Evolutionary conservation across 768 basidiomycete genomes (phyloP).

Genomic region (Tricholoma saponaceum): DNA sequence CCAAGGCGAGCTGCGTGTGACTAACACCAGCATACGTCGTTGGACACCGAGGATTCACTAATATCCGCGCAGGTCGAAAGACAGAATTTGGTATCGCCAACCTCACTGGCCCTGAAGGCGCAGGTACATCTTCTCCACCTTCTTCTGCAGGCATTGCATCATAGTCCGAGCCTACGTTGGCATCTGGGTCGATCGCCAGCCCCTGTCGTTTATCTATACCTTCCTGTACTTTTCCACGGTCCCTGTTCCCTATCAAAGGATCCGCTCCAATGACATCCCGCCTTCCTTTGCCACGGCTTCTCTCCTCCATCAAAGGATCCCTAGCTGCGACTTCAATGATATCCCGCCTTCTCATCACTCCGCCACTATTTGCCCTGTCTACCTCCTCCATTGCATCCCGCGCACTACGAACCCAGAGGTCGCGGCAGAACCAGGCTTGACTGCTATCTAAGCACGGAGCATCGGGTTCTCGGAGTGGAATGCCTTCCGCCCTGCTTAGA

Average conservation of each 20-base stretch:
- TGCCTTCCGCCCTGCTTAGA: slow-evolving; percentile 55
- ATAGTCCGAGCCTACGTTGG: slow-evolving; percentile 83
- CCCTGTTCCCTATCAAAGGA: slow-evolving; percentile 28
- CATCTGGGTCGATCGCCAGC: slow-evolving; percentile 56
- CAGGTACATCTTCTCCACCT: slow-evolving; percentile 38
- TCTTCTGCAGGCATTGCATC: slow-evolving; percentile 79
- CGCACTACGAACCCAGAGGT: slow-evolving; percentile 92
- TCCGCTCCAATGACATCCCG: slow-evolving; percentile 32
- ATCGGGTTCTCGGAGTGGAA: slow-evolving; percentile 62
- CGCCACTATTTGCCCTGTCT: slow-evolving; percentile 36
- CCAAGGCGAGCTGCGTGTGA: slow-evolving; percentile 92
- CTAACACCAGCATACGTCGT: slow-evolving; percentile 98
- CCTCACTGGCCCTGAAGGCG: slow-evolving; percentile 30
- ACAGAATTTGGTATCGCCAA: slow-evolving; percentile 82
- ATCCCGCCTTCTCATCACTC: slow-evolving; percentile 24
- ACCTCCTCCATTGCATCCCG: slow-evolving; percentile 65
- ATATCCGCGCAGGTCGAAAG: slow-evolving; percentile 84
- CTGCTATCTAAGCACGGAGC: slow-evolving; percentile 91
- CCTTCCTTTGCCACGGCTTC: slow-evolving; percentile 29
- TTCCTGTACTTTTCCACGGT: slow-evolving; percentile 28
- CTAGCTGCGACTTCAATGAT: slow-evolving; percentile 32
- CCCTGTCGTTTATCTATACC: slow-evolving; percentile 22
- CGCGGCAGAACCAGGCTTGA: slow-evolving; percentile 98
- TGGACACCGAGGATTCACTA: slow-evolving; percentile 95
- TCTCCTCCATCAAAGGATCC: slow-evolving; percentile 28